A percentile compares a stretch with the other conserved stretches of the same genome.
Evolutionary conservation across 495 filamentous ascomycete genomes (phyloP).

Genomic region (Geopyxis carbonaria): DNA sequence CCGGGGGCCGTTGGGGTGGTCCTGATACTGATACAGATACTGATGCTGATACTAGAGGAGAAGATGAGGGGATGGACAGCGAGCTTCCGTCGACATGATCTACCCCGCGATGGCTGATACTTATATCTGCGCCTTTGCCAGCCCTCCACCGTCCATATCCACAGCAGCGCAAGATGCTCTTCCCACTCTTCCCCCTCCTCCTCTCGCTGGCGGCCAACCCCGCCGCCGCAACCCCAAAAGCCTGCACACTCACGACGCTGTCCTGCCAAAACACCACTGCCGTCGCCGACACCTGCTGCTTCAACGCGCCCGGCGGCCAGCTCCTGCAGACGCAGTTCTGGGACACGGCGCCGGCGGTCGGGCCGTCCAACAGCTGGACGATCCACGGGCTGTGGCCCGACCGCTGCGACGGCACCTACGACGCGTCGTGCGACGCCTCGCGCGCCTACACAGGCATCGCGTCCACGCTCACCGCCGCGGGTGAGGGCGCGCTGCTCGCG

Average conservation of each 20-base stretch:
- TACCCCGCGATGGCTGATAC: no score
- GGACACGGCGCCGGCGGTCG: slow-evolving; percentile 54
- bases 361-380: slow-evolving; percentile 64
- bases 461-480: slow-evolving; percentile 43
- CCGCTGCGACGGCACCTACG: slow-evolving; percentile 65
- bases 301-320: slow-evolving; percentile 63
- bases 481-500: slow-evolving; percentile 41
- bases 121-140: no score
- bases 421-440: slow-evolving; percentile 42
- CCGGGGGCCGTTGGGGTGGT: no score
- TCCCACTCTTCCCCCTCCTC: no score
- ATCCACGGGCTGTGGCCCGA: slow-evolving; percentile 91
- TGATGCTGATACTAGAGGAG: no score
- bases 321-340: slow-evolving; percentile 77
- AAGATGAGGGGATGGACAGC: no score
- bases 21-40: no score
- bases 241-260: slow-evolving; percentile 20
- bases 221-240: slow-evolving; percentile 3
- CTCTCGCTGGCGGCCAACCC: no score
- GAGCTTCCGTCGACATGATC: no score
- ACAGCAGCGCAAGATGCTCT: no score
- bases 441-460: slow-evolving; percentile 58
- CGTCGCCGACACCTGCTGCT: slow-evolving; percentile 46
- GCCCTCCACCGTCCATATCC: no score
- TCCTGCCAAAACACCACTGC: slow-evolving; percentile 29